Evolutionary conservation across 139 green algal species (phyloP), one percentile per base, ranked within the genome.

Genomic region (Nannochloris sp.): DNA sequence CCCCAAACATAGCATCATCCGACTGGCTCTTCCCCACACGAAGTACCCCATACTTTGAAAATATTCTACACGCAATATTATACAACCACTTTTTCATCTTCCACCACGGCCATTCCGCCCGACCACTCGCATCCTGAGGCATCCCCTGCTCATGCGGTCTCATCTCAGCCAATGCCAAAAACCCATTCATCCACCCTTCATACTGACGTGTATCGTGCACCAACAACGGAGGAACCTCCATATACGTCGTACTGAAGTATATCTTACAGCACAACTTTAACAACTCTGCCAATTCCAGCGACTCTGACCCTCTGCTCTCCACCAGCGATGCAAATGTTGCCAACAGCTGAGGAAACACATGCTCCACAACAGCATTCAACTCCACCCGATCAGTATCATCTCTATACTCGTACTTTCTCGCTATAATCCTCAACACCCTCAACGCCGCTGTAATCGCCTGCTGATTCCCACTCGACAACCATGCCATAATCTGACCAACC

Each of bases 31-130:
- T 64, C 53, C 69, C 71, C 59, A 68, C 53, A 67, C 85, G 86
- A 48, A 76, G 72, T 59, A 88, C 74, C 3, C 76, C 82, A 67
- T 89, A 92, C 49, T 82, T 78, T 63, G 8, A 87, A 72, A 92
- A 91, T 6, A 96, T 57, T 44, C 85, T 77, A 61, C 85, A 81
- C 1, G 73, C 77, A 55, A 93, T 87, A 78, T 97, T 89, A 68
- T 95, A 79, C 51, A 84, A 77, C 93, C 93, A 98, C 82, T 98
- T 98, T 72, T 93, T 94, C 31, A 77, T 76, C 70, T 98, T 98
- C 90, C 91, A 97, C 89, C 89, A 97, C 20, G 80, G 66, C 75
- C 82, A 95, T 13, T 69, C 53, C 36, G 75, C 72, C 6, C 84
- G 77, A 6, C 83, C 69, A 6, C 92, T 84, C 13, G 37, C 26